A percentile compares a stretch with the other conserved stretches of the same genome.
Evolutionary conservation across 2,329 filamentous ascomycete species (phyloP).

Genomic region (Paraconiothyrium sp.): DNA sequence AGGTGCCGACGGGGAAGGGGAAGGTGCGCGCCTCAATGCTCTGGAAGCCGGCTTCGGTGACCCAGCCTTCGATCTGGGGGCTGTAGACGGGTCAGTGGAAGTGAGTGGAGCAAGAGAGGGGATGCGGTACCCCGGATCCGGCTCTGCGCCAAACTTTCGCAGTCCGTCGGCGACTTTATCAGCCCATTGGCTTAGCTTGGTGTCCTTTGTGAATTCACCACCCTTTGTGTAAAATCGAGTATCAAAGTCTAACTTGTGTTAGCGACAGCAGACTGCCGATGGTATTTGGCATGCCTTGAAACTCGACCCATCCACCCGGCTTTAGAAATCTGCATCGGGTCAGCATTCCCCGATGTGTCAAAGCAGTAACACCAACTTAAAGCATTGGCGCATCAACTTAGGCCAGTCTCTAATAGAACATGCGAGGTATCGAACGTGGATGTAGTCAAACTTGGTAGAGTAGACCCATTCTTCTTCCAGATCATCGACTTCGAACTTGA

Average conservation of each 20-base stretch:
- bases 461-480: conserved; percentile 45
- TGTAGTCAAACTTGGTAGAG: conserved; percentile 36
- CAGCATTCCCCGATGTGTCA: background rate
- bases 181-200: conserved; percentile 28
- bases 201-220: conserved; percentile 28
- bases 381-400: conserved; percentile 31
- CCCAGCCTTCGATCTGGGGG: conserved; percentile 33
- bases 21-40: conserved; percentile 32
- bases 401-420: conserved; percentile 37
- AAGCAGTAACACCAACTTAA: conserved; percentile 34
- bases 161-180: conserved; percentile 47
- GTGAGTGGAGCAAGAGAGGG: background rate
- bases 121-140: conserved; percentile 46
- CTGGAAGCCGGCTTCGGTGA: conserved; percentile 35
- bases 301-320: conserved; percentile 41
- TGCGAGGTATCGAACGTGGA: conserved; percentile 36
- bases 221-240: conserved; percentile 31
- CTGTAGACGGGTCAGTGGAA: conserved; percentile 16
- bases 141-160: conserved; percentile 51
- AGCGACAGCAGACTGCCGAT: background rate
- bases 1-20: conserved; percentile 34
- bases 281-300: conserved; percentile 21
- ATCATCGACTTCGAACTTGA: conserved; percentile 49
- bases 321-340: conserved; percentile 45
- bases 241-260: conserved; percentile 29